These are phyloP conservation scores for Neofusicoccum sp. DNA, from an alignment of 2,329 filamentous ascomycete species.

Conservation along the genomic window DNA sequence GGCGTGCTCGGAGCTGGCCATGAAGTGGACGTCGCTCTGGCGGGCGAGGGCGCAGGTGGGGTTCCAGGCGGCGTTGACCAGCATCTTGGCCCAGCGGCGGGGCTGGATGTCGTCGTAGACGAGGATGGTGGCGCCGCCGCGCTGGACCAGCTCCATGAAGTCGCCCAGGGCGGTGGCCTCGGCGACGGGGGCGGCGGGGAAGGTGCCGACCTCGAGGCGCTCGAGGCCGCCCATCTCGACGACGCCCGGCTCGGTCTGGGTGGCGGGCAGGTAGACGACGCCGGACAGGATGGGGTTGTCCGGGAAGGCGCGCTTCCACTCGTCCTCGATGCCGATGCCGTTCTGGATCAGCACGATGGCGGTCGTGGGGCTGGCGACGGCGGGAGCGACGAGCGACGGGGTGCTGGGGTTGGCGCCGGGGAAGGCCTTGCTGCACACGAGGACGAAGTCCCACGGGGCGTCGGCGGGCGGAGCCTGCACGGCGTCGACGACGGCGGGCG, in stretches of 20 bases:
- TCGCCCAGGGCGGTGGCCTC: slow-evolving; percentile 26
- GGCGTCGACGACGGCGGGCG: slow-evolving; percentile 38
- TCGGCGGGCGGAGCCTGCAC: slow-evolving; percentile 7
- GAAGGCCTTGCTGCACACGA: slow-evolving; percentile 49
- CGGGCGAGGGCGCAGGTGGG: slow-evolving; percentile 56
- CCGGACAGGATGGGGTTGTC: slow-evolving; percentile 54
- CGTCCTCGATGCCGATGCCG: slow-evolving; percentile 59
- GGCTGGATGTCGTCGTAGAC: slow-evolving; percentile 56
- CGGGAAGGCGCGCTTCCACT: slow-evolving; percentile 52
- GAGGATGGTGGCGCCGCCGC: slow-evolving; percentile 48
- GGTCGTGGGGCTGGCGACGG: slow-evolving; percentile 42
- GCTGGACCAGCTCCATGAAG: slow-evolving; percentile 39
- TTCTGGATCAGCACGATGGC: slow-evolving; percentile 62
- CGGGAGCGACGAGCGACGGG: slow-evolving; percentile 40
- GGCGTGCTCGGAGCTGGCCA: slow-evolving; percentile 45
- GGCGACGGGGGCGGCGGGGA: slow-evolving; percentile 34
- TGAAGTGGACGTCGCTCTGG: slow-evolving; percentile 19
- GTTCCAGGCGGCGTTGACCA: slow-evolving; percentile 63
- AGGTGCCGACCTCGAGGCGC: slow-evolving; percentile 51
- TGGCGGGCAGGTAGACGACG: slow-evolving; percentile 55
- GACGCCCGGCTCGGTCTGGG: slow-evolving; percentile 49
- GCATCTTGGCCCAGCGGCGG: slow-evolving; percentile 59
- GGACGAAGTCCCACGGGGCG: slow-evolving; percentile 46
- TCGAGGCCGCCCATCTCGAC: slow-evolving; percentile 50
- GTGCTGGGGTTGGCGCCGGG: slow-evolving; percentile 31